Evolutionary conservation across 768 basidiomycete species (phyloP).

Genomic region (Russula abietina): DNA sequence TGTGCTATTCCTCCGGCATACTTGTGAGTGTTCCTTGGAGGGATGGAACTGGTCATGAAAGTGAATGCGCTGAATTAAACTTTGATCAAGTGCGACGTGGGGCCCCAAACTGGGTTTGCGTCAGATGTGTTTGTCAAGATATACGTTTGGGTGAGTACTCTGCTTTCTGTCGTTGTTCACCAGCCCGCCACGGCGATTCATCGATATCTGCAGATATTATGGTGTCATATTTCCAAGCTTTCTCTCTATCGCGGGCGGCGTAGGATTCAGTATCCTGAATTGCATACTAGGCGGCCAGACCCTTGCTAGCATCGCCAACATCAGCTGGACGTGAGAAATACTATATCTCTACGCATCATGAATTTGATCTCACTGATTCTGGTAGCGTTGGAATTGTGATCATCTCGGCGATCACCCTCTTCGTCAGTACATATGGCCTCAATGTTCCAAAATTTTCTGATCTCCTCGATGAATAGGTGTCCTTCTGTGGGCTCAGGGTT

Average conservation of each 20-base stretch:
- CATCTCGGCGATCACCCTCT: slow-evolving; percentile 62
- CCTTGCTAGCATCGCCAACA: slow-evolving; percentile 43
- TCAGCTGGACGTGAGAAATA: slow-evolving; percentile 46
- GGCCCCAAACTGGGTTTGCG: slow-evolving; percentile 76
- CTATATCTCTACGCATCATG: neutral
- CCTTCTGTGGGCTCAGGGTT: slow-evolving; percentile 63
- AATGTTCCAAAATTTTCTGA: neutral
- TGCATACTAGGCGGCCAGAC: slow-evolving; percentile 60
- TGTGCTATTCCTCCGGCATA: slow-evolving; percentile 40
- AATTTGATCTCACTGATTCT: neutral
- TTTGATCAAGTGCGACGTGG: slow-evolving; percentile 47
- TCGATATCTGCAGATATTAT: slow-evolving; percentile 42
- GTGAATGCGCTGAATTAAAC: neutral
- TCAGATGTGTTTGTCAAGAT: slow-evolving; percentile 73
- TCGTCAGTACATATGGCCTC: slow-evolving; percentile 26
- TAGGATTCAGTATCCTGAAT: slow-evolving; percentile 54
- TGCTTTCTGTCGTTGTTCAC: neutral
- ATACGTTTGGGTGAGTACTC: slow-evolving; percentile 45
- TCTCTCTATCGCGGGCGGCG: slow-evolving; percentile 45
- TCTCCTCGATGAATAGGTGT: slow-evolving; percentile 36
- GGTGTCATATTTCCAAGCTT: slow-evolving; percentile 44
- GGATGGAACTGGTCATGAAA: neutral
- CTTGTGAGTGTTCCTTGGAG: slow-evolving; percentile 30
- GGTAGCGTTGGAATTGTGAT: slow-evolving; percentile 68
- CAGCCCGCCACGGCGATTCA: neutral